These are phyloP conservation scores for Taiozyma sp. DNA, from an alignment of 1,139 yeast species.

Conservation along the genomic window DNA sequence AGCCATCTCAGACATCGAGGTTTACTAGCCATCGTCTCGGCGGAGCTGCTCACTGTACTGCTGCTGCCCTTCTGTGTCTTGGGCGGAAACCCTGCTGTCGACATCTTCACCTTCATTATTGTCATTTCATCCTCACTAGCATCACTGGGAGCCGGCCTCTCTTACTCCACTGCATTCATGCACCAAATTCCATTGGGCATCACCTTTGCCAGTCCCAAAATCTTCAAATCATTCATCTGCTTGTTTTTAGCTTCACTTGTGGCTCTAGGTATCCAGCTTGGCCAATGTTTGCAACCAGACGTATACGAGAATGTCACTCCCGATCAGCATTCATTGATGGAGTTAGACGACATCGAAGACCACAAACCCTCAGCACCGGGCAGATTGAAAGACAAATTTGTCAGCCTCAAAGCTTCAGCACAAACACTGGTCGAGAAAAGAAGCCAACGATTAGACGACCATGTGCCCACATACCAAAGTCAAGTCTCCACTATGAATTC, in stretches of 20 bases:
- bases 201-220: neutral
- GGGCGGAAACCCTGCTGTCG: neutral
- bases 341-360: neutral
- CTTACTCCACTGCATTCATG: slow-evolving; percentile 7
- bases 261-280: slow-evolving; percentile 14
- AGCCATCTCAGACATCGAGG: neutral
- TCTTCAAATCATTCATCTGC: slow-evolving; percentile 11
- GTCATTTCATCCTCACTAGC: slow-evolving; percentile 4
- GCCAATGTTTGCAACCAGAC: slow-evolving; percentile 8
- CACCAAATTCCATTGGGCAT: neutral
- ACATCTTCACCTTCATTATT: slow-evolving; percentile 1
- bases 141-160: slow-evolving; percentile 22
- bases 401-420: slow-evolving; percentile 22
- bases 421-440: slow-evolving; percentile 19
- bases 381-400: slow-evolving; percentile 6
- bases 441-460: neutral
- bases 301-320: neutral
- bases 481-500: neutral
- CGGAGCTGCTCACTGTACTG: slow-evolving; percentile 12
- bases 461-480: neutral
- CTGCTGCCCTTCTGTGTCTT: slow-evolving; percentile 10
- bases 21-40: slow-evolving; percentile 10
- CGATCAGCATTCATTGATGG: neutral
- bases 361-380: neutral
- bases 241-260: slow-evolving; percentile 13